phyloP scores from a whole-genome alignment of 2,329 filamentous ascomycete genomes.

The Endocalyx cinctus region DNA sequence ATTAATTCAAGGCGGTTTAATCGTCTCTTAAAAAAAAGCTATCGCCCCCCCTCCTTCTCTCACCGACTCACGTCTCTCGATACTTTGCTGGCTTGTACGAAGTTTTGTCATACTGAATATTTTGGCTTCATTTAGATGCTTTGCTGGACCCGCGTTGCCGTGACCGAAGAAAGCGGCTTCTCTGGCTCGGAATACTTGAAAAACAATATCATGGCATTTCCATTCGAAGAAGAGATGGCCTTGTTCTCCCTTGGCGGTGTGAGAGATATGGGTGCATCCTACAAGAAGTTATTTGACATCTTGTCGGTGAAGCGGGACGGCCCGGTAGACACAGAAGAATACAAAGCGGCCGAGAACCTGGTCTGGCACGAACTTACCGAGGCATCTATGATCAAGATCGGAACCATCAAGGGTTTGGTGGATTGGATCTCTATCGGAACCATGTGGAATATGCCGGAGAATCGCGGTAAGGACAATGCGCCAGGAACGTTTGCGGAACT shows the following conservation, averaged over 20 bases:
- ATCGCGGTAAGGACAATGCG: conserved; percentile 9
- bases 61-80: no score
- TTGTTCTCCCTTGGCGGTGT: background rate
- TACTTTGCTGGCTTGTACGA: no score
- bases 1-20: no score
- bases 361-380: conserved; percentile 9
- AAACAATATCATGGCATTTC: conserved; percentile 9
- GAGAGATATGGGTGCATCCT: conserved; percentile 3
- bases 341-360: conserved; percentile 9
- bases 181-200: conserved; percentile 17
- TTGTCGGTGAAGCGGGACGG: conserved; percentile 14
- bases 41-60: no score
- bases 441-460: conserved; percentile 11
- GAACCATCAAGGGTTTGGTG: conserved; percentile 10
- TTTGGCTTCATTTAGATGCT: no score
- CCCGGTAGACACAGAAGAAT: conserved; percentile 4
- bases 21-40: no score
- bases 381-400: conserved; percentile 13
- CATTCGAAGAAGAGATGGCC: conserved; percentile 9
- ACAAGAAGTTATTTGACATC: conserved; percentile 16
- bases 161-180: no score
- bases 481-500: conserved; percentile 15
- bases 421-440: conserved; percentile 8
- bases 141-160: no score
- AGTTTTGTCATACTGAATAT: no score